phyloP scores from a whole-genome alignment of 2,329 filamentous ascomycete species.

The Colletotrichum lupini region DNA sequence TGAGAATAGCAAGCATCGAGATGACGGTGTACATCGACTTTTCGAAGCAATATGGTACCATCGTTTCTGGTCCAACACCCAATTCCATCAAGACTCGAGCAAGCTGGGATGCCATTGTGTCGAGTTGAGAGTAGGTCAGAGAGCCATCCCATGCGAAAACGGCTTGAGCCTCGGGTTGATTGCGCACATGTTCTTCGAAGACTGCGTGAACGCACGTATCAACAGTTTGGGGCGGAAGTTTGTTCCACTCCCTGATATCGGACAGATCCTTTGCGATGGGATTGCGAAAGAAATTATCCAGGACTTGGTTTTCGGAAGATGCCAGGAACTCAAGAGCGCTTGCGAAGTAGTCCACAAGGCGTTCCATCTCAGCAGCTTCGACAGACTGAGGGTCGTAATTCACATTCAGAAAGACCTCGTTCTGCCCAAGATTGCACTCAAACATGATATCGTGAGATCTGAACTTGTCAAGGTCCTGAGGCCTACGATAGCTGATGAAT shows the following conservation, averaged over 20 bases:
- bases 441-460: slow-evolving; percentile 26
- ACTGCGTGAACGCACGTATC: slow-evolving; percentile 14
- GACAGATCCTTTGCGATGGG: not conserved
- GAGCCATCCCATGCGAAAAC: slow-evolving; percentile 40
- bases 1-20: slow-evolving; percentile 45
- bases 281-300: not conserved
- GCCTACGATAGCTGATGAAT: slow-evolving; percentile 7
- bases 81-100: slow-evolving; percentile 32
- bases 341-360: slow-evolving; percentile 23
- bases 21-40: slow-evolving; percentile 43
- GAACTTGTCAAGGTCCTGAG: slow-evolving; percentile 28
- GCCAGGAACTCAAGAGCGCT: slow-evolving; percentile 10
- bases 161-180: slow-evolving; percentile 1
- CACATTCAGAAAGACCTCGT: not conserved
- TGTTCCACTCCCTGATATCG: slow-evolving; percentile 5
- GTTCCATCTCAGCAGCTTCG: not conserved
- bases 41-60: slow-evolving; percentile 43
- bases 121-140: slow-evolving; percentile 38
- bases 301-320: not conserved
- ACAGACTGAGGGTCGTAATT: slow-evolving; percentile 19
- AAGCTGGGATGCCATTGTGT: slow-evolving; percentile 33
- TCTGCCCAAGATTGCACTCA: slow-evolving; percentile 14
- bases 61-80: slow-evolving; percentile 37
- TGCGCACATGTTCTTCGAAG: not conserved
- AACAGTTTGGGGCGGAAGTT: not conserved